Conservation (phyloP, 1,284 basidiomycete genomes). For the Apiotrichum sp. region DNA sequence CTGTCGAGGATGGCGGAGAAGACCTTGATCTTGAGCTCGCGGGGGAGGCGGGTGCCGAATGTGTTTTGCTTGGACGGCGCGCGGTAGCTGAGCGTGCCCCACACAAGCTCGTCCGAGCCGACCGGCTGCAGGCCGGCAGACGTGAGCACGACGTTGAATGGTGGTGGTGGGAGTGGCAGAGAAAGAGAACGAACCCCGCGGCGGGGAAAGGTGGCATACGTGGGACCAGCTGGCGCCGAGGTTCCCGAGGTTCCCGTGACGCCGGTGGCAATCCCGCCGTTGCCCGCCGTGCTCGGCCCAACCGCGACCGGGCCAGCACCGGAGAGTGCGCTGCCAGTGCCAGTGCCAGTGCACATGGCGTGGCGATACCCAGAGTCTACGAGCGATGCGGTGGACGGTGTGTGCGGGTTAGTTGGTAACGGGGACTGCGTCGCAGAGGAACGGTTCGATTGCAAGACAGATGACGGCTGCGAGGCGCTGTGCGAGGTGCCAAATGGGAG, state of each 20-base stretch:
- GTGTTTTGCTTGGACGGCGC: slow-evolving; percentile 8
- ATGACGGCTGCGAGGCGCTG: background rate
- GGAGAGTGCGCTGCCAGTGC: too few species aligned
- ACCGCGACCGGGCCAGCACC: too few species aligned
- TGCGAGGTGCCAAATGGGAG: background rate
- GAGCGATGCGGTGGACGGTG: background rate
- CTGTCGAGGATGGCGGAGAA: slow-evolving; percentile 46
- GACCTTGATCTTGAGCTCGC: slow-evolving; percentile 65
- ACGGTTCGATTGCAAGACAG: background rate
- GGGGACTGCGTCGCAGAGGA: background rate
- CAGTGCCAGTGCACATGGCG: too few species aligned
- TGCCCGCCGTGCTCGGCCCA: too few species aligned
- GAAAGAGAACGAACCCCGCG: background rate
- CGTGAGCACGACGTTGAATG: slow-evolving; percentile 13
- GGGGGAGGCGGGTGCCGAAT: slow-evolving; percentile 56
- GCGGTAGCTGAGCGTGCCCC: slow-evolving; percentile 18
- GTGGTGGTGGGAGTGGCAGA: background rate
- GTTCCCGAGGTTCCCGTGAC: too few species aligned
- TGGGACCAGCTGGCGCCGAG: too few species aligned
- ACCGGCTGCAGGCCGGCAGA: slow-evolving; percentile 13
- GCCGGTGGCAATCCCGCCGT: too few species aligned
- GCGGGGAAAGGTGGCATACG: background rate
- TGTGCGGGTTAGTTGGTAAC: background rate
- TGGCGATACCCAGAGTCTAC: too few species aligned
- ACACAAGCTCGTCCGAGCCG: slow-evolving; percentile 15